Percentiles rank a stretch among this genome's conserved stretches.
phyloP scores from a whole-genome alignment of 2,329 filamentous ascomycete species.

The Talaromyces sp. region DNA sequence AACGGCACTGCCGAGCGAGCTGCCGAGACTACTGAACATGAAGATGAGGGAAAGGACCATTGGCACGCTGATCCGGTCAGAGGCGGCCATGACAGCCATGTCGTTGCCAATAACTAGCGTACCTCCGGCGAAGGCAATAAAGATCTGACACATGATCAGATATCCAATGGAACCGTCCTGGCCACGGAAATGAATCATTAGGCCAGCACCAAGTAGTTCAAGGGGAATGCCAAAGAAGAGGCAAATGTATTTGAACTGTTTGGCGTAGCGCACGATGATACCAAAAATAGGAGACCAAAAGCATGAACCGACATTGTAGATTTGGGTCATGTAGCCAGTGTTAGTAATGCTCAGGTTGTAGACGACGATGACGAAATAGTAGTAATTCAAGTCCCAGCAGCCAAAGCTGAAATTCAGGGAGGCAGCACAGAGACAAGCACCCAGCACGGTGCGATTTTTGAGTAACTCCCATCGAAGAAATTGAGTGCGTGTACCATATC shows the following conservation, averaged over 20 bases:
- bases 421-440: slow-evolving; percentile 46
- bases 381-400: slow-evolving; percentile 51
- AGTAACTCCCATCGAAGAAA: slow-evolving; percentile 53
- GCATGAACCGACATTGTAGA: slow-evolving; percentile 50
- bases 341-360: slow-evolving; percentile 38
- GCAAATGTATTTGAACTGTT: slow-evolving; percentile 48
- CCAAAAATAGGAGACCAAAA: slow-evolving; percentile 48
- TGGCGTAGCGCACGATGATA: slow-evolving; percentile 42
- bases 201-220: slow-evolving; percentile 46
- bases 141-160: slow-evolving; percentile 51
- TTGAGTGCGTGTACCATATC: slow-evolving; percentile 44
- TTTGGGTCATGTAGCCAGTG: slow-evolving; percentile 44
- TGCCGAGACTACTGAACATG: slow-evolving; percentile 29
- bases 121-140: slow-evolving; percentile 50
- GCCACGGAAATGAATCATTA: slow-evolving; percentile 53
- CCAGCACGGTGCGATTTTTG: slow-evolving; percentile 44
- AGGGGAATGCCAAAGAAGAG: slow-evolving; percentile 48
- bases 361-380: slow-evolving; percentile 50
- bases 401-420: slow-evolving; percentile 46
- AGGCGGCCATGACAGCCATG: slow-evolving; percentile 53
- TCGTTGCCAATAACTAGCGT: slow-evolving; percentile 51
- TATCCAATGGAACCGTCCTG: slow-evolving; percentile 44
- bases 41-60: slow-evolving; percentile 34
- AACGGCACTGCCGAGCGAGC: slow-evolving; percentile 28
- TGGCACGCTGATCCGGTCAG: slow-evolving; percentile 50